Conservation (phyloP, 306 rosid species). For the Senna tora region DNA sequence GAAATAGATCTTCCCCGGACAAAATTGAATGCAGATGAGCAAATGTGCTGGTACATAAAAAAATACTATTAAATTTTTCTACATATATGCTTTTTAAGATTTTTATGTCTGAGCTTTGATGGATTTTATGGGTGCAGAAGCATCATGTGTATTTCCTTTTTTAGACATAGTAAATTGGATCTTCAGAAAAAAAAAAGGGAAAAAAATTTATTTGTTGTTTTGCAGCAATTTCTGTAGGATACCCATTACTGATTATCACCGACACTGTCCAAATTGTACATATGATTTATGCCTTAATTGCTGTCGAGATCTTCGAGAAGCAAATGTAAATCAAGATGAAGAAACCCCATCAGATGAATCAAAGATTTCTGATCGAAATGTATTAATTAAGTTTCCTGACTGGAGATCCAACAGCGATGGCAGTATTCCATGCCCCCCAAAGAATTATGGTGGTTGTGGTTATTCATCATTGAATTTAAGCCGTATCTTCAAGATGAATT, state of each 20-base stretch:
- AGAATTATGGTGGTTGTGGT: slow-evolving; percentile 93
- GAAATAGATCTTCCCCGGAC: slow-evolving; percentile 79
- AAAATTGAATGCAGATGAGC: slow-evolving; percentile 94
- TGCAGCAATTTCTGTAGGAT: slow-evolving; percentile 93
- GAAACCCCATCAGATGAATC: slow-evolving; percentile 47
- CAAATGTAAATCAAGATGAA: slow-evolving; percentile 47
- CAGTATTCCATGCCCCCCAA: slow-evolving; percentile 91
- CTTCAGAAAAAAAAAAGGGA: too few species aligned
- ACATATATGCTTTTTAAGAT: background rate
- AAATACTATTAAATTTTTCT: slow-evolving; percentile 3
- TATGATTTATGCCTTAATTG: slow-evolving; percentile 92
- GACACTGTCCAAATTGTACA: slow-evolving; percentile 76
- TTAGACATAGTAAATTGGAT: slow-evolving; percentile 10
- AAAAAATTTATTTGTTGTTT: slow-evolving; percentile 39
- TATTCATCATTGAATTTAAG: slow-evolving; percentile 66
- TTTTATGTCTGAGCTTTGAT: slow-evolving; percentile 9
- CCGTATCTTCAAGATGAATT: slow-evolving; percentile 96
- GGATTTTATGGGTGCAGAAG: slow-evolving; percentile 32
- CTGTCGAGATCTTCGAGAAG: slow-evolving; percentile 84
- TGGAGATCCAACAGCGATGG: slow-evolving; percentile 79
- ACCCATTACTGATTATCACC: slow-evolving; percentile 94
- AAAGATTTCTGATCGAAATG: slow-evolving; percentile 49
- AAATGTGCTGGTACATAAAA: slow-evolving; percentile 91
- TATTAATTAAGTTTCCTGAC: slow-evolving; percentile 58
- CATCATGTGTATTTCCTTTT: slow-evolving; percentile 22